Conservation (phyloP, 2,329 filamentous ascomycete genomes). For the Aspergillus quadricinctus region DNA sequence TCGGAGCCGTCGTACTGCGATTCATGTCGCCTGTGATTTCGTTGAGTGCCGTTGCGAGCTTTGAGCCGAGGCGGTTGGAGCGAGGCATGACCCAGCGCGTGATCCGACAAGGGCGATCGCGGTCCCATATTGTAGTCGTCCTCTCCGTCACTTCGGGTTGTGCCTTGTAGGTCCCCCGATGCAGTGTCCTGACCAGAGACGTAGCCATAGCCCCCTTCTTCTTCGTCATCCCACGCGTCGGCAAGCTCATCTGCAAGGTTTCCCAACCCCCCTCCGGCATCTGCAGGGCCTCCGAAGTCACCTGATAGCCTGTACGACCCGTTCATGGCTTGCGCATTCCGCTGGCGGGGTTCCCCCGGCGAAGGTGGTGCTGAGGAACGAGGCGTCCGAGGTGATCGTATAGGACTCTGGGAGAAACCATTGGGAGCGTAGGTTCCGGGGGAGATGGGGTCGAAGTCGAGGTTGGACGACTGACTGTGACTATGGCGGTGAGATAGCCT, state of each 20-base stretch:
- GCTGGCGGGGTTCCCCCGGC: conserved; percentile 34
- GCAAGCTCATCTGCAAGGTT: conserved; percentile 62
- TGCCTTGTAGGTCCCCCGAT: conserved; percentile 26
- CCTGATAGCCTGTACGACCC: conserved; percentile 35
- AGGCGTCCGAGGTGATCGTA: conserved; percentile 31
- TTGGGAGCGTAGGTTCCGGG: conserved; percentile 28
- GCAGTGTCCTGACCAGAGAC: conserved; percentile 34
- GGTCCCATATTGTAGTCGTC: conserved; percentile 28
- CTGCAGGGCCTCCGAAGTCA: conserved; percentile 32
- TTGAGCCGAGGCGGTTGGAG: conserved; percentile 38
- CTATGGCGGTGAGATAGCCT: conserved; percentile 36
- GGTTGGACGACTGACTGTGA: conserved; percentile 28
- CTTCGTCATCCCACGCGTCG: conserved; percentile 51
- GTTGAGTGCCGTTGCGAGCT: conserved; percentile 29
- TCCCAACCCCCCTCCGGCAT: conserved; percentile 48
- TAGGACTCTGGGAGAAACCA: conserved; percentile 29
- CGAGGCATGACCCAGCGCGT: conserved; percentile 20
- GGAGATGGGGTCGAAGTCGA: conserved; percentile 36
- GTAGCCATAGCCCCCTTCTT: conserved; percentile 46
- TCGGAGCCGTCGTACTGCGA: conserved; percentile 56
- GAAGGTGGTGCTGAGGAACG: conserved; percentile 36
- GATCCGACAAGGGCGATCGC: conserved; percentile 20
- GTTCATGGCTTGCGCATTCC: conserved; percentile 33
- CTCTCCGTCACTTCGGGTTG: conserved; percentile 28
- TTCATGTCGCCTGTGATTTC: conserved; percentile 36